Evolutionary conservation across 208 protist genomes (phyloP).

Genomic region (Trichomonas gallinae): DNA sequence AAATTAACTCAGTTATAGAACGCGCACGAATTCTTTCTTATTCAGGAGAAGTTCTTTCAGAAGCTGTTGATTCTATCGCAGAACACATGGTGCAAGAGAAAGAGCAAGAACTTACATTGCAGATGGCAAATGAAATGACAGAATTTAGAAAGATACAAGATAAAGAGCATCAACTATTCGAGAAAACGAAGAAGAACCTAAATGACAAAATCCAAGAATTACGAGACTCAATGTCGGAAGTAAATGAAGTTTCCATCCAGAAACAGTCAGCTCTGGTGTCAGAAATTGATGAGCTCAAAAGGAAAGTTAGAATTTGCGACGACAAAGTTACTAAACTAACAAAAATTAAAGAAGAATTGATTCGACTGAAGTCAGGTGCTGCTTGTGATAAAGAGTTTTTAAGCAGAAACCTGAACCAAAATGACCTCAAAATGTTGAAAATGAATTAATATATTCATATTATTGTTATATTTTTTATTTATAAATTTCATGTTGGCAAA

Average conservation of each 20-base stretch:
- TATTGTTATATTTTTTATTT: not conserved
- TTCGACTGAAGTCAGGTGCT: not conserved
- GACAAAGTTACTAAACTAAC: not conserved
- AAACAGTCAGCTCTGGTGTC: not conserved
- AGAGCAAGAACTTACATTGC: not conserved
- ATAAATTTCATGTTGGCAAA: too few relatives aligned
- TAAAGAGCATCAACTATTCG: not conserved
- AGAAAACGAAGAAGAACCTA: not conserved
- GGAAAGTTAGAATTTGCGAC: not conserved
- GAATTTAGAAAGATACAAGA: not conserved
- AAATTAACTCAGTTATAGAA: not conserved
- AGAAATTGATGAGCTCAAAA: not conserved
- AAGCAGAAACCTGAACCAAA: not conserved
- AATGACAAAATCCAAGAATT: not conserved
- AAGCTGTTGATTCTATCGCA: not conserved
- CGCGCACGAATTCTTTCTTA: not conserved
- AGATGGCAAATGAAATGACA: not conserved
- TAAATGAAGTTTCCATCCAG: not conserved
- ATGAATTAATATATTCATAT: not conserved
- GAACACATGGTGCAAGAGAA: not conserved
- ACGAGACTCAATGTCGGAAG: not conserved
- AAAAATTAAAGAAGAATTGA: not conserved
- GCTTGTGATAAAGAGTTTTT: not conserved
- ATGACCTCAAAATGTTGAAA: not conserved
- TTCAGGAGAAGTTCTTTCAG: not conserved